A percentile compares a stretch with the other conserved stretches of the same genome.
Evolutionary conservation across 805 yeast species (phyloP).

Genomic region (Candida pseudoglaebosa): DNA sequence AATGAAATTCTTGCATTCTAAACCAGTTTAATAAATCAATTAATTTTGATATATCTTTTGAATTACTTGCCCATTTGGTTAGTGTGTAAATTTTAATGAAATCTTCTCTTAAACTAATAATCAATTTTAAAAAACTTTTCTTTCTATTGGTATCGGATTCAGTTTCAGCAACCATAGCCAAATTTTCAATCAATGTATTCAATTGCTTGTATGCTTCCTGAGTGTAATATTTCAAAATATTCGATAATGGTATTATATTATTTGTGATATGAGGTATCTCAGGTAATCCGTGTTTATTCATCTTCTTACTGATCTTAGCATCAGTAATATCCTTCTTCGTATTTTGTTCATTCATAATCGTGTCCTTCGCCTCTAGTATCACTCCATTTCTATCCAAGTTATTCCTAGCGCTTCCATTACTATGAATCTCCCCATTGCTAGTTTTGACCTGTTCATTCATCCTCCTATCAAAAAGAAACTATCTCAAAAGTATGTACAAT

Average conservation of each 20-base stretch:
- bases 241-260: constrained; percentile 62
- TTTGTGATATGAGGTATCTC: constrained; percentile 67
- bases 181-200: constrained; percentile 54
- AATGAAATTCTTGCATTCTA: constrained; percentile 70
- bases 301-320: no score
- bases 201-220: constrained; percentile 63
- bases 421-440: not conserved
- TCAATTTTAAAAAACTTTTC: constrained; percentile 59
- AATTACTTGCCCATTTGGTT: constrained; percentile 80
- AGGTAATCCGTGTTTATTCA: constrained; percentile 7
- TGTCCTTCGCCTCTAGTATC: not conserved
- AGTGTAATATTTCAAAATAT: constrained; percentile 56
- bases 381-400: not conserved
- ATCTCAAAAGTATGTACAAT: not conserved
- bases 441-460: not conserved
- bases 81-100: constrained; percentile 81
- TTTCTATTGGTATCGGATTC: constrained; percentile 63
- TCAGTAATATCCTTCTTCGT: no score
- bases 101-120: constrained; percentile 75
- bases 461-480: not conserved
- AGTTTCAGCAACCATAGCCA: constrained; percentile 41
- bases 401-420: not conserved
- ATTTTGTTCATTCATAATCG: no score
- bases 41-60: constrained; percentile 65
- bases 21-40: constrained; percentile 90